Conservation (phyloP, 2,329 filamentous ascomycete species). For the Biscogniauxia mediterranea region DNA sequence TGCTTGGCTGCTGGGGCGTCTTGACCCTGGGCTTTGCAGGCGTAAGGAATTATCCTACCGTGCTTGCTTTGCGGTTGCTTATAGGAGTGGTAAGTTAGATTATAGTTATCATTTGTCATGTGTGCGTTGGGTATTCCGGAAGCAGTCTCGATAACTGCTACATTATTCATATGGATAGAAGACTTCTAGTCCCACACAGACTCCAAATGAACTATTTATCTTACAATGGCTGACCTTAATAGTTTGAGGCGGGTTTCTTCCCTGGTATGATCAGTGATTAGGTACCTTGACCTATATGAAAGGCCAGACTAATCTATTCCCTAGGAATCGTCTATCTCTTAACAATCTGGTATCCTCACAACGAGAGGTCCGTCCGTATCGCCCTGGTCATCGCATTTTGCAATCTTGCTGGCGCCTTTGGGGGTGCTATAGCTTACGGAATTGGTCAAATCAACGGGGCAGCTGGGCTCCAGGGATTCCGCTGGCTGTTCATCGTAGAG, state of each 20-base stretch:
- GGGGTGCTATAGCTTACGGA: constrained; percentile 57
- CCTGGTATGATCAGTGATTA: constrained; percentile 38
- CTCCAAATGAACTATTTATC: too few species aligned
- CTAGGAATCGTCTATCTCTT: constrained; percentile 26
- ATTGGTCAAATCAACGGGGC: constrained; percentile 56
- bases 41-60: constrained; percentile 23
- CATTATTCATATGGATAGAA: too few species aligned
- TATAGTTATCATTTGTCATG: too few species aligned
- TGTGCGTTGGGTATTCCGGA: too few species aligned
- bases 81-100: constrained; percentile 45
- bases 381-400: constrained; percentile 70
- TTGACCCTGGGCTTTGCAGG: constrained; percentile 22
- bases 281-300: too few species aligned
- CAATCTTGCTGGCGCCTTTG: constrained; percentile 64
- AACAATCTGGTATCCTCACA: constrained; percentile 26
- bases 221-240: background rate
- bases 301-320: constrained; percentile 41
- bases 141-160: too few species aligned
- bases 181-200: too few species aligned
- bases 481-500: constrained; percentile 51
- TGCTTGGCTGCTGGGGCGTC: constrained; percentile 49
- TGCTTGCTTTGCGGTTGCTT: constrained; percentile 36
- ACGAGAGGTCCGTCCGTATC: constrained; percentile 22
- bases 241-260: constrained; percentile 54
- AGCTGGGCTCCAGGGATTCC: constrained; percentile 44